Evolutionary conservation across 2,329 filamentous ascomycete species (phyloP).

Genomic region (Cytospora paraplurivora): DNA sequence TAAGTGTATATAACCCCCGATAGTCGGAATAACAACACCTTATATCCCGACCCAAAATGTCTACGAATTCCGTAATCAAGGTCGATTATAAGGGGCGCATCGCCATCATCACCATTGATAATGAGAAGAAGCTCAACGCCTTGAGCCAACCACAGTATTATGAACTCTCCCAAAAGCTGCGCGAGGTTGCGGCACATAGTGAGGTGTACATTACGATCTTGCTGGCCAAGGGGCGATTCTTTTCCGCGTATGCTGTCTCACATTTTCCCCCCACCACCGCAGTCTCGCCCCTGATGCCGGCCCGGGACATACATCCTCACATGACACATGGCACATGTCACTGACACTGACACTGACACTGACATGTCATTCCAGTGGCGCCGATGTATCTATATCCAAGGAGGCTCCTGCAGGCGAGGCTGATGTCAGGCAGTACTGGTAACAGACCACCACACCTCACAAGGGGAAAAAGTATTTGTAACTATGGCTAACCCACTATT

Average conservation of each 20-base stretch:
- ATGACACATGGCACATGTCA: background rate
- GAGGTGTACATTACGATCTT: slow-evolving; percentile 85
- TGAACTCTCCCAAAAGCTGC: slow-evolving; percentile 69
- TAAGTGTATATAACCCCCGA: background rate
- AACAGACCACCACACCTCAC: too few relatives aligned
- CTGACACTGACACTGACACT: background rate
- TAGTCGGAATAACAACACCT: background rate
- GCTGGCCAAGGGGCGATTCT: slow-evolving; percentile 78
- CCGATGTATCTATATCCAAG: slow-evolving; percentile 68
- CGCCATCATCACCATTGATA: slow-evolving; percentile 85
- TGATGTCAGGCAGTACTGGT: slow-evolving; percentile 53
- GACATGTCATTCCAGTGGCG: slow-evolving; percentile 59
- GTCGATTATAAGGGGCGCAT: slow-evolving; percentile 68
- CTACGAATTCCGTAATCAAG: slow-evolving; percentile 52
- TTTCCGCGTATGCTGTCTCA: slow-evolving; percentile 72
- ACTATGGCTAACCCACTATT: too few relatives aligned
- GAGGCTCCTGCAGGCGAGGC: slow-evolving; percentile 41
- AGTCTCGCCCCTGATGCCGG: background rate
- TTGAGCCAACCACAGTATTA: slow-evolving; percentile 74
- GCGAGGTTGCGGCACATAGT: slow-evolving; percentile 75
- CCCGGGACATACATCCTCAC: background rate
- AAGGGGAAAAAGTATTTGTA: too few relatives aligned
- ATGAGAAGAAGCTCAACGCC: slow-evolving; percentile 85
- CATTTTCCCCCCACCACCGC: background rate
- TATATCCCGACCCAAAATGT: slow-evolving; percentile 29